Conservation (phyloP, 345 rosid genomes). For the Boechera divaricarpa region DNA sequence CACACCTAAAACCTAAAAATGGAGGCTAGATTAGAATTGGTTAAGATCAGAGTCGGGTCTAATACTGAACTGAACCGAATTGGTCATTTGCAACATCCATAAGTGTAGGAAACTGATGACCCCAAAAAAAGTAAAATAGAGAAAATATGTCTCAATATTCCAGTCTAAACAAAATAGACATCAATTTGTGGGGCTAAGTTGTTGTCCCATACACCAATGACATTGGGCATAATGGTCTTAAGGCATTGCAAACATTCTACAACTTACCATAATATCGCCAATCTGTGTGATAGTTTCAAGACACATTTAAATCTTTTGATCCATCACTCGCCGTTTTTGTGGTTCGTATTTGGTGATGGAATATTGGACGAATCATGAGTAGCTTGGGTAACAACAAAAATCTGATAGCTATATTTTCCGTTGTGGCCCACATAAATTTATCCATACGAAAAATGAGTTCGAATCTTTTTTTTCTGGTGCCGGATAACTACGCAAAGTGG, state of each 20-base stretch:
- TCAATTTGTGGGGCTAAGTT: conserved; percentile 30
- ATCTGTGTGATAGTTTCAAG: background rate
- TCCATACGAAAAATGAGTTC: conserved; percentile 36
- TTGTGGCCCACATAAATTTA: conserved; percentile 25
- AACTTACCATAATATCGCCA: conserved; percentile 26
- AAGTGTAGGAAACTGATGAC: background rate
- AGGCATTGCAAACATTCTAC: conserved; percentile 28
- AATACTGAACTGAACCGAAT: background rate
- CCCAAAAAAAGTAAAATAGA: background rate
- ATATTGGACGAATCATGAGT: conserved; percentile 19
- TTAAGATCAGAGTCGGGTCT: background rate
- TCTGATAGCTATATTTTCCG: conserved; percentile 21
- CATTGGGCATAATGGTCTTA: conserved; percentile 1
- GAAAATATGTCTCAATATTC: conserved; percentile 21
- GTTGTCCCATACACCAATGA: conserved; percentile 35
- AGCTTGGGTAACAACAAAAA: conserved; percentile 35
- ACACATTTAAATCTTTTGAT: conserved; percentile 10
- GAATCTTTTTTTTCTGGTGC: conserved; percentile 37
- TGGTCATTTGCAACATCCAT: background rate
- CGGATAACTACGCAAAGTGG: conserved; percentile 32
- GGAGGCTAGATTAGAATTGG: background rate
- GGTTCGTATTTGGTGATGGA: conserved; percentile 29
- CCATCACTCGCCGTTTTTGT: conserved; percentile 27
- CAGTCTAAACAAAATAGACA: conserved; percentile 5
- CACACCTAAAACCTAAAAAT: background rate